These are phyloP conservation scores for Microcos paniculata DNA, from an alignment of 345 rosid genomes.

Conservation along the genomic window DNA sequence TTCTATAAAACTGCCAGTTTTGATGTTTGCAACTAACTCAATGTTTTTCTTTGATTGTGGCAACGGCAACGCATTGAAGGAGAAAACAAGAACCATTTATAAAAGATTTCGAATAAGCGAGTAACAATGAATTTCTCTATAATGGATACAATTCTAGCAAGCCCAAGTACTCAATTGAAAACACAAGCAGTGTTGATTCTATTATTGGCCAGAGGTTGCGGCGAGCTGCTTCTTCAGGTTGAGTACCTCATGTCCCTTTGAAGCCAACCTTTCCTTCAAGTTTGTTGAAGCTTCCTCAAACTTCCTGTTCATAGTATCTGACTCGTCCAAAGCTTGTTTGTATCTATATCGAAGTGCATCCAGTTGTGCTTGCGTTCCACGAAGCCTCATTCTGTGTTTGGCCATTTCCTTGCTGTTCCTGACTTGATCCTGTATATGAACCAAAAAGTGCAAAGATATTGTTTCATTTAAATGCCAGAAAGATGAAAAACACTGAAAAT, in stretches of 20 bases:
- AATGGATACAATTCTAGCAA: background rate
- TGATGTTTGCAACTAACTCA: no score
- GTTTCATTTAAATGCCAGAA: background rate
- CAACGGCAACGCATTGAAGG: no score
- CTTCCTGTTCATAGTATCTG: conserved; percentile 55
- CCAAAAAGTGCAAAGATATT: background rate
- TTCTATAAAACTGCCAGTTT: no score
- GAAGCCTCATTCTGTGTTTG: conserved; percentile 73
- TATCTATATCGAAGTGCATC: conserved; percentile 55
- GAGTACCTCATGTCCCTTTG: conserved; percentile 52
- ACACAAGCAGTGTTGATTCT: background rate
- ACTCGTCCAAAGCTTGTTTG: conserved; percentile 47
- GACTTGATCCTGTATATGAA: conserved; percentile 41
- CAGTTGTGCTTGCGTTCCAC: conserved; percentile 69
- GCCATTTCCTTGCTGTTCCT: conserved; percentile 52
- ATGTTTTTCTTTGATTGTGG: no score
- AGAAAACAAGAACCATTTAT: no score
- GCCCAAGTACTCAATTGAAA: background rate
- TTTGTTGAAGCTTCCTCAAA: conserved; percentile 62
- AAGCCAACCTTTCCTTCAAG: conserved; percentile 60
- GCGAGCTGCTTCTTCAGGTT: conserved; percentile 74
- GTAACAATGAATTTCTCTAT: background rate
- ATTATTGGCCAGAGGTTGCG: conserved; percentile 15
- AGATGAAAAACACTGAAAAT: background rate
- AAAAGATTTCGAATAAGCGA: no score